Evolutionary conservation across 2,329 filamentous ascomycete genomes (phyloP).

Genomic region (Sphaerulina musiva): DNA sequence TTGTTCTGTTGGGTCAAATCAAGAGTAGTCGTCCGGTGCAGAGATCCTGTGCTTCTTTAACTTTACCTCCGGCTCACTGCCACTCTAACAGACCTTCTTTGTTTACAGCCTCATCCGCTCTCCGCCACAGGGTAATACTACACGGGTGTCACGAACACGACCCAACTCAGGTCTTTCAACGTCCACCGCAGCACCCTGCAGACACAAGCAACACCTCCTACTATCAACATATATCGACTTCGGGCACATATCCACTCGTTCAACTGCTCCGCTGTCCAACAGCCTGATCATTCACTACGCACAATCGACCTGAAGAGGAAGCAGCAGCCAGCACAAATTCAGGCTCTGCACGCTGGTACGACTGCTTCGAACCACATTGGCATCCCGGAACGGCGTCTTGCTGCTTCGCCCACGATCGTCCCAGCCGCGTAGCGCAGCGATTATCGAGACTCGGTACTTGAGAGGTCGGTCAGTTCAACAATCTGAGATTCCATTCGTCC

Average conservation of each 20-base stretch:
- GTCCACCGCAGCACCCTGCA: constrained; percentile 17
- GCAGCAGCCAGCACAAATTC: constrained; percentile 6
- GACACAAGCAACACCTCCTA: constrained; percentile 14
- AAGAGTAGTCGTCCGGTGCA: constrained; percentile 9
- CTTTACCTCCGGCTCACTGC: constrained; percentile 15
- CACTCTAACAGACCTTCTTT: constrained; percentile 23
- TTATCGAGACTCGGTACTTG: neutral
- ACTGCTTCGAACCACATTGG: neutral
- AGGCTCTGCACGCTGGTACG: constrained; percentile 14
- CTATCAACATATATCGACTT: constrained; percentile 21
- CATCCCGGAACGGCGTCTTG: neutral
- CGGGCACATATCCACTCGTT: constrained; percentile 18
- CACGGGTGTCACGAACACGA: constrained; percentile 20
- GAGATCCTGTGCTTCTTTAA: constrained; percentile 17
- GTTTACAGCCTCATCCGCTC: constrained; percentile 21
- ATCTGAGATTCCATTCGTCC: neutral
- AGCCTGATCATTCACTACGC: constrained; percentile 10
- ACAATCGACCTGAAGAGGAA: constrained; percentile 11
- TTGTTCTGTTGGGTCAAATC: constrained; percentile 21
- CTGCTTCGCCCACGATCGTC: neutral
- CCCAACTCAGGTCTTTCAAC: constrained; percentile 18
- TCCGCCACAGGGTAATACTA: constrained; percentile 22
- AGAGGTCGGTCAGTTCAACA: no score
- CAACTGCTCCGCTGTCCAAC: constrained; percentile 17
- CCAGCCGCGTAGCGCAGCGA: neutral